These are phyloP conservation scores for Ascochyta lentis DNA, from an alignment of 2,329 filamentous ascomycete species.

Conservation along the genomic window DNA sequence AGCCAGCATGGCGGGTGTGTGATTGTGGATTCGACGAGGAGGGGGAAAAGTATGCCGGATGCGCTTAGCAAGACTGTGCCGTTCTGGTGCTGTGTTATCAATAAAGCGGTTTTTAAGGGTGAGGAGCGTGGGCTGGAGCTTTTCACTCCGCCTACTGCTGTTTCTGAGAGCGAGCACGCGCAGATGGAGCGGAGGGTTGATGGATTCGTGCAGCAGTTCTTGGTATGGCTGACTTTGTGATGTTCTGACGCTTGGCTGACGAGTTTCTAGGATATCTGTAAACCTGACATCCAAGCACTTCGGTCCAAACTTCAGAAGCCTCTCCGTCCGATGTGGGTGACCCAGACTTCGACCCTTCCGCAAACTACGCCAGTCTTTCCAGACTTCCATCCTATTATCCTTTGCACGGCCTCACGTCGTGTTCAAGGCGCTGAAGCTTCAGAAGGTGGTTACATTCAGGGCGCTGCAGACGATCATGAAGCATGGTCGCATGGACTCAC, in stretches of 20 bases:
- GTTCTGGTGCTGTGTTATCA: slow-evolving; percentile 90
- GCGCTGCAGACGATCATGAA: slow-evolving; percentile 93
- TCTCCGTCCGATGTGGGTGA: slow-evolving; percentile 80
- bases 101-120: slow-evolving; percentile 75
- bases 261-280: slow-evolving; percentile 58
- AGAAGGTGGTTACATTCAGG: slow-evolving; percentile 85
- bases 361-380: slow-evolving; percentile 57
- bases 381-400: slow-evolving; percentile 74
- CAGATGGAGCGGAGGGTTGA: slow-evolving; percentile 75
- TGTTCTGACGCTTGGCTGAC: not conserved
- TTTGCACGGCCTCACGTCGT: slow-evolving; percentile 82
- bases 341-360: slow-evolving; percentile 66
- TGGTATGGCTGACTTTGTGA: slow-evolving; percentile 37
- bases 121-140: slow-evolving; percentile 63
- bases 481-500: slow-evolving; percentile 88
- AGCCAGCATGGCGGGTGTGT: slow-evolving; percentile 75
- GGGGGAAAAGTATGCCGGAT: slow-evolving; percentile 96
- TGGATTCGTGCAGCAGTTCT: slow-evolving; percentile 59
- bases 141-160: slow-evolving; percentile 73
- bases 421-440: slow-evolving; percentile 72
- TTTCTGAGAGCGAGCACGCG: slow-evolving; percentile 76
- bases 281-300: slow-evolving; percentile 64
- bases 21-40: slow-evolving; percentile 89
- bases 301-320: slow-evolving; percentile 70
- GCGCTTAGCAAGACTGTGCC: slow-evolving; percentile 92